These are phyloP conservation scores for Nymphaea colorata DNA, from an alignment of 164 flowering plant species.

Conservation along the genomic window DNA sequence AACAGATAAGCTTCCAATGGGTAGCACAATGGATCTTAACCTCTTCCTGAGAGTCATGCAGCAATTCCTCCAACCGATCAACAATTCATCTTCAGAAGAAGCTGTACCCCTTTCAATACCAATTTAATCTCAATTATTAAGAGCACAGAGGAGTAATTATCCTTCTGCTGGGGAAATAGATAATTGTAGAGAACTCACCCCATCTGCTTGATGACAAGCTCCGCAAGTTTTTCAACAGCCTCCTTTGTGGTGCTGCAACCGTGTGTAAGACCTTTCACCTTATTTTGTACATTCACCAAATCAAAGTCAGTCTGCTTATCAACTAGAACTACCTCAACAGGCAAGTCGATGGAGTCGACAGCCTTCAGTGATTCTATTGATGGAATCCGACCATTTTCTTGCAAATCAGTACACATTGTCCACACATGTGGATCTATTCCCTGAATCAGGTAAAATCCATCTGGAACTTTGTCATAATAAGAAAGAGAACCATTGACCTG, in stretches of 20 bases:
- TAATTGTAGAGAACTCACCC: slow-evolving; percentile 48
- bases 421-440: slow-evolving; percentile 94
- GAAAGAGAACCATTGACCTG: slow-evolving; percentile 94
- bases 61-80: slow-evolving; percentile 56
- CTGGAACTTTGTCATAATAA: slow-evolving; percentile 76
- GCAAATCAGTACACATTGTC: slow-evolving; percentile 72
- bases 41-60: slow-evolving; percentile 62
- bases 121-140: slow-evolving; percentile 19
- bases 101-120: slow-evolving; percentile 62
- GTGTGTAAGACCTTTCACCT: slow-evolving; percentile 39
- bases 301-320: slow-evolving; percentile 66
- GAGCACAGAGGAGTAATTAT: slow-evolving; percentile 5
- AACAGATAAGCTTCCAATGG: slow-evolving; percentile 71
- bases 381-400: slow-evolving; percentile 84
- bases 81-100: slow-evolving; percentile 44
- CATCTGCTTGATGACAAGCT: slow-evolving; percentile 69
- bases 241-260: slow-evolving; percentile 59
- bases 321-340: slow-evolving; percentile 67
- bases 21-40: slow-evolving; percentile 75
- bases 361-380: slow-evolving; percentile 68
- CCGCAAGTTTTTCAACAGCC: slow-evolving; percentile 82
- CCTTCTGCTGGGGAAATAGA: neutral
- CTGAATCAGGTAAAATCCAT: slow-evolving; percentile 79
- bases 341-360: slow-evolving; percentile 42
- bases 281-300: slow-evolving; percentile 60